phyloP scores from a whole-genome alignment of 2,329 filamentous ascomycete species.

The Intubia oerlemansii region DNA sequence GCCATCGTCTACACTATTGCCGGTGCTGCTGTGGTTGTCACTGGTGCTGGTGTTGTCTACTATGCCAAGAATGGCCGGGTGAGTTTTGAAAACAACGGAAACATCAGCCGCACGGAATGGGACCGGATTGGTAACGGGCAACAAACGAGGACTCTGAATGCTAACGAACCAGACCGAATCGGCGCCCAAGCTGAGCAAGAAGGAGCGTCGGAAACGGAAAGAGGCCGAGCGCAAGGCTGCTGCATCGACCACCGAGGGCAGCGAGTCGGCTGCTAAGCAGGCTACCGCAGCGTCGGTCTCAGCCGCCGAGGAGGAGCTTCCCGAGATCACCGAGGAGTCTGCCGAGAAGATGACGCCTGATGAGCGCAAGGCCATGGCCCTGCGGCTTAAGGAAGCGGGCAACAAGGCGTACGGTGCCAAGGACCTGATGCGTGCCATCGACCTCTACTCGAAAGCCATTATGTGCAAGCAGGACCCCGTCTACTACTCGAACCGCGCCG shows the following conservation, averaged over 20 bases:
- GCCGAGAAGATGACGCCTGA: conserved; percentile 30
- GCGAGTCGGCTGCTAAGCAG: conserved; percentile 10
- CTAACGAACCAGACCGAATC: too few relatives aligned
- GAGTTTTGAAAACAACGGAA: conserved; percentile 16
- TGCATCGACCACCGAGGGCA: conserved; percentile 22
- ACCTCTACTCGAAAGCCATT: conserved; percentile 88
- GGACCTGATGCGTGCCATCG: conserved; percentile 83
- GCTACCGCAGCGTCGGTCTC: conserved; percentile 31
- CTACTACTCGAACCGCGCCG: conserved; percentile 96
- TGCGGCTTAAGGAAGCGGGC: conserved; percentile 81
- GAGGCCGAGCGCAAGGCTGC: conserved; percentile 38
- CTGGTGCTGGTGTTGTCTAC: conserved; percentile 80
- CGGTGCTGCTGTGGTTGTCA: conserved; percentile 79
- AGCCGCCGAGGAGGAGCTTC: conserved; percentile 40
- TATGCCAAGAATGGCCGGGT: conserved; percentile 50
- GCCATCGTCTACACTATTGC: conserved; percentile 89
- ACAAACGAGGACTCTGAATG: too few relatives aligned
- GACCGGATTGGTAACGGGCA: too few relatives aligned
- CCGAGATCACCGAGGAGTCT: conserved; percentile 39
- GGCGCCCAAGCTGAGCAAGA: conserved; percentile 62
- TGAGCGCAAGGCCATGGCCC: conserved; percentile 69
- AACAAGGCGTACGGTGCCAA: conserved; percentile 94
- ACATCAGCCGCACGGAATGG: too few relatives aligned
- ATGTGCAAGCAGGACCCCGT: conserved; percentile 93
- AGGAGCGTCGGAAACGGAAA: conserved; percentile 74